Base-by-base conservation (phyloP, 306 rosid species). In the Castanea crenata region DNA sequence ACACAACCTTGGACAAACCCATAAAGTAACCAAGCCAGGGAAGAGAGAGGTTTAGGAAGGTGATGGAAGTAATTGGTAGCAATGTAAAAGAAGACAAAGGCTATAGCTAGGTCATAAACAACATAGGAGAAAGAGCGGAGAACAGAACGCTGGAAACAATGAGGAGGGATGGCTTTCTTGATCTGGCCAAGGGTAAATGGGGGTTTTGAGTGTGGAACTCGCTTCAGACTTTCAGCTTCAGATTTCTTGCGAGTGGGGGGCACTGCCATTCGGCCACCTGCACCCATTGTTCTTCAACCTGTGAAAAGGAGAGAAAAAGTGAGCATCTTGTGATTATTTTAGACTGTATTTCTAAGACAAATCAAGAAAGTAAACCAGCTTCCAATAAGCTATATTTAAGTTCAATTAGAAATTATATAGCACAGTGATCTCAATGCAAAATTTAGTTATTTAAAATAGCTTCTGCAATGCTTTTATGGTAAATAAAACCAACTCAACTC, bases 201-300 rank as follows among this genome's bases (percentile, higher is more conserved):
- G 46, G 98, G 98, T 67, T 88, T 91, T 10, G 73, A 13, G 71
- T 58, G 52, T 20, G 97, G 98, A 19, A 82, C 93, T 21, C 98
- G 90, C 80, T 86, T 88, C 68, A 82, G 57, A 55, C 31, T 9
- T 23, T 86, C 88, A 18, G 69, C 21, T 74, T 80, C 88, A 10
- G 91, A 38, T 67, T 87, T 90, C 87, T 88, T 78, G 71, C 13
- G 31, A 54, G 83, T 16, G 5, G 88, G 91, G 76, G 90, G 93
- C 78, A 80, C 88, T 51, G 89, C 74, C 87, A 95, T 81, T 72
- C 93, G 89, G 83, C 99, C 99, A 73, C 99, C 97, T 19, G 95
- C 99, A 79, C 97, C 99, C 97, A 94, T 92, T 80, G 77, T 81
- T 86, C 77, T 74, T 20, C 79, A 78, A 81, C 84, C 93, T 89